Percentiles rank a stretch among this genome's conserved stretches.
Evolutionary conservation across 2,329 filamentous ascomycete genomes (phyloP).

Genomic region (Talaromyces funiculosus): DNA sequence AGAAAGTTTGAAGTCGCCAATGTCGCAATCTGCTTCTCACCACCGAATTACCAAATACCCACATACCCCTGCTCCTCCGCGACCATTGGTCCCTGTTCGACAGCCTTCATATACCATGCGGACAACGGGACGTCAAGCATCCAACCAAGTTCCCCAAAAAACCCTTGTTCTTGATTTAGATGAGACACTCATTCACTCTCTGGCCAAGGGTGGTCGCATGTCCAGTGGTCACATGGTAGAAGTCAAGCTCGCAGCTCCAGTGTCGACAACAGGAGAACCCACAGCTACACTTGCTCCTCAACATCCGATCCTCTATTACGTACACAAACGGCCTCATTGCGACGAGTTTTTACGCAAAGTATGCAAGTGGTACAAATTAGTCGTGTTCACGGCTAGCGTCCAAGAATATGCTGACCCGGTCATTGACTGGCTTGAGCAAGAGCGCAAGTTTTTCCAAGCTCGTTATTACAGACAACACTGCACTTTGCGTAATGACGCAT

Average conservation of each 20-base stretch:
- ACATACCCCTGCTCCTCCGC: conserved; percentile 78
- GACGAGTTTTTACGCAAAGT: conserved; percentile 94
- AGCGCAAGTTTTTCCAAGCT: conserved; percentile 91
- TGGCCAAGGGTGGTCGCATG: conserved; percentile 94
- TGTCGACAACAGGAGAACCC: conserved; percentile 47
- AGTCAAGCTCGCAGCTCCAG: conserved; percentile 62
- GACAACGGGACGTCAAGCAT: conserved; percentile 15
- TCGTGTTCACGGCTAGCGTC: conserved; percentile 93
- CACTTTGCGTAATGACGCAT: conserved; percentile 89
- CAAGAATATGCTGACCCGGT: conserved; percentile 98
- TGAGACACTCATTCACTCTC: conserved; percentile 95
- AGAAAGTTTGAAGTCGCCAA: conserved; percentile 87
- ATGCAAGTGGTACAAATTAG: conserved; percentile 96
- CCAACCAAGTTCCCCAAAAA: conserved; percentile 64
- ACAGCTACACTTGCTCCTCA: conserved; percentile 69
- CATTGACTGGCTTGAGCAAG: conserved; percentile 96
- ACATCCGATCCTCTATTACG: conserved; percentile 96
- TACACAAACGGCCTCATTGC: conserved; percentile 94
- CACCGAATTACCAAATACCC: conserved; percentile 79
- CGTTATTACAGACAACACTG: conserved; percentile 97
- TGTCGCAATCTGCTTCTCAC: conserved; percentile 59
- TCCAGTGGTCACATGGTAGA: conserved; percentile 98
- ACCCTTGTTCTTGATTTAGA: conserved; percentile 93
- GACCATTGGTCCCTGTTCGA: conserved; percentile 80
- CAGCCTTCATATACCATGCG: conserved; percentile 74